phyloP scores from a whole-genome alignment of 768 basidiomycete genomes.

The Chalciporus pseudorubinellus region DNA sequence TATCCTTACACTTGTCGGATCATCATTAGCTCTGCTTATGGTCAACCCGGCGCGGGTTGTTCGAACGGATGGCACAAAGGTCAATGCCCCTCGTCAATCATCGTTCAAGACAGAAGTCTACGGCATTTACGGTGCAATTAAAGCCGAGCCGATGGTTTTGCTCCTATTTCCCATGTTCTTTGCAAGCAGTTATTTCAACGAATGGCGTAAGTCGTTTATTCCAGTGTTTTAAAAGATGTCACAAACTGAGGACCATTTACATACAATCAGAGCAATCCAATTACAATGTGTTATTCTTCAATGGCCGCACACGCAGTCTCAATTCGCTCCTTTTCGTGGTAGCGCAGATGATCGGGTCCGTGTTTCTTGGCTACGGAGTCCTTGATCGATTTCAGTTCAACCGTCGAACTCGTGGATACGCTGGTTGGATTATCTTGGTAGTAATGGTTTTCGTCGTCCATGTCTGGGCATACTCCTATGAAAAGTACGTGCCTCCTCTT shows the following conservation, averaged over 20 bases:
- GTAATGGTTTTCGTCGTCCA: too few species aligned
- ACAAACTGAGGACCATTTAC: too few species aligned
- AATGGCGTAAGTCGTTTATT: slow-evolving; percentile 61
- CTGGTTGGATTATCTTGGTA: too few species aligned
- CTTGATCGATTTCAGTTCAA: too few species aligned
- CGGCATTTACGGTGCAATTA: slow-evolving; percentile 64
- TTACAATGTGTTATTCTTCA: slow-evolving; percentile 75
- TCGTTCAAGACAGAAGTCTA: slow-evolving; percentile 75
- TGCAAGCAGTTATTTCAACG: slow-evolving; percentile 83
- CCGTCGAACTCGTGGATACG: too few species aligned
- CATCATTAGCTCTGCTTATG: slow-evolving; percentile 65
- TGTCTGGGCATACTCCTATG: too few species aligned
- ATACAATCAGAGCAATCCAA: slow-evolving; percentile 50
- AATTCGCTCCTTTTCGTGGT: slow-evolving; percentile 82
- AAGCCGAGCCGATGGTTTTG: slow-evolving; percentile 68
- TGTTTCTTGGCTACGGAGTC: too few species aligned
- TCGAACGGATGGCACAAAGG: slow-evolving; percentile 70
- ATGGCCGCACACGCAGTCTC: slow-evolving; percentile 70
- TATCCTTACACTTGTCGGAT: slow-evolving; percentile 65
- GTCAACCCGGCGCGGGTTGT: slow-evolving; percentile 69
- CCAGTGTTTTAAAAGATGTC: slow-evolving; percentile 23
- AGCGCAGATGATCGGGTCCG: slow-evolving; percentile 49
- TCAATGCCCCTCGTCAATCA: slow-evolving; percentile 57
- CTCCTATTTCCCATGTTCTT: too few species aligned
- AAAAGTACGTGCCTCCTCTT: too few species aligned